Evolutionary conservation across 2,329 filamentous ascomycete genomes (phyloP), one percentile per base, ranked within the genome.

Genomic region (Pochonia chlamydosporia): DNA sequence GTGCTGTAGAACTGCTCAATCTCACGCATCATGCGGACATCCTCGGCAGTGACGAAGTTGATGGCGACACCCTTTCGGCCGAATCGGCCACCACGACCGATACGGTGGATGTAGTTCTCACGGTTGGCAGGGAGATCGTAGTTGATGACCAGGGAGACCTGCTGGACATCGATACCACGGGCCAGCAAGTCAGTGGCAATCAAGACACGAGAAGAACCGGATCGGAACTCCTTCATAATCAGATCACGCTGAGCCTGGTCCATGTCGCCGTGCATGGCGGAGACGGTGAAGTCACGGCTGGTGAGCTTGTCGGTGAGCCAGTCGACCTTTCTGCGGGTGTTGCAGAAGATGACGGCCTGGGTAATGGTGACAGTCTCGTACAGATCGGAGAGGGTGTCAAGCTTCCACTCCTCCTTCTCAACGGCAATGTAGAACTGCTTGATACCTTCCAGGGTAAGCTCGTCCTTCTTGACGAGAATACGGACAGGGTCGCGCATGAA

Each of bases 1-100:
- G 93, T 99, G 83, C 89, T 96, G 86, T 99, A 99, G 83, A 97
- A 99, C 78, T 96, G 89, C 75, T 99, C 93, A 63, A 99, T 99
- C 75, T 99, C 93, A 71, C 93, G 85, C 89, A 99, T 95, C 89
- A 99, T 97, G 73, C 92, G 90, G 65, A 99, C 93, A 74, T 99
- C 93, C 59, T 99, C 93, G 63, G 90, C 89, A 54, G 92, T 97
- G 71, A 99, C 93, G 71, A 99, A 99, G 89, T 99, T 99, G 83
- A 99, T 99, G 66, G 93, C 93, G 71, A 99, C 93, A 86, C 93
- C 93, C 86, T 99, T 99, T 74, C 93, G 90, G 74, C 93, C 93
- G 79, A 99, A 99, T 80, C 93, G 91, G 77, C 93, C 93, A 78
- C 91, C 91, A 84, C 93, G 92, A 82, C 93, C 93, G 67, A 99